phyloP scores from a whole-genome alignment of 176 grass and related monocot species.

The Aegilops bicornis region DNA sequence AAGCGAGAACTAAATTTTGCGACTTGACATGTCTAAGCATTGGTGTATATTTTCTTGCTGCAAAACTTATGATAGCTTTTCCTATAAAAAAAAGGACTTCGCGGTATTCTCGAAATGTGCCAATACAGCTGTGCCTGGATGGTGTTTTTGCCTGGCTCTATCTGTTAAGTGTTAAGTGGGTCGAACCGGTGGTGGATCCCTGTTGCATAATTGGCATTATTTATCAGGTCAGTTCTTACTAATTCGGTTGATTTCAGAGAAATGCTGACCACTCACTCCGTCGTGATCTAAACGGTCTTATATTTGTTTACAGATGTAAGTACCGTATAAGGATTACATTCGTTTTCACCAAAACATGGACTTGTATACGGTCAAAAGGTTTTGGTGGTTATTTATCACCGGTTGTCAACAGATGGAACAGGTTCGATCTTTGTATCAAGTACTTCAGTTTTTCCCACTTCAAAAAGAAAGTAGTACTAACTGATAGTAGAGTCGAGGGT shows the following conservation, averaged over 20 bases:
- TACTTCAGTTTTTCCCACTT: no score
- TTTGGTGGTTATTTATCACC: neutral
- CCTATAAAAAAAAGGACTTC: slow-evolving; percentile 19
- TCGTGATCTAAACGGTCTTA: no score
- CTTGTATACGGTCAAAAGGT: neutral
- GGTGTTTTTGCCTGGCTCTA: neutral
- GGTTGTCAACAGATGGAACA: neutral
- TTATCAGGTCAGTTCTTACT: slow-evolving; percentile 13
- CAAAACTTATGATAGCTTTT: slow-evolving; percentile 25
- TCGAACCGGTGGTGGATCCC: neutral
- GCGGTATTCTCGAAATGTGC: slow-evolving; percentile 25
- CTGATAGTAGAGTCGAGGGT: no score
- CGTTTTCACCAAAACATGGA: neutral
- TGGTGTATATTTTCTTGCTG: slow-evolving; percentile 40
- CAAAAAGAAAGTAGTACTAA: no score
- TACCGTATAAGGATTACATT: neutral
- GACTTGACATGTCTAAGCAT: slow-evolving; percentile 32
- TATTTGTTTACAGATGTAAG: no score
- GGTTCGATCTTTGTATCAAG: neutral
- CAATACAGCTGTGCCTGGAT: slow-evolving; percentile 7
- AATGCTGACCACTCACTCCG: neutral
- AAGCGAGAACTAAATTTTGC: slow-evolving; percentile 56
- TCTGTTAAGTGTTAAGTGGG: slow-evolving; percentile 10
- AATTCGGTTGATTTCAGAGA: slow-evolving; percentile 14
- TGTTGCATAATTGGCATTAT: neutral